These are phyloP conservation scores for Penicillium steckii DNA, from an alignment of 495 filamentous ascomycete genomes.

Conservation along the genomic window DNA sequence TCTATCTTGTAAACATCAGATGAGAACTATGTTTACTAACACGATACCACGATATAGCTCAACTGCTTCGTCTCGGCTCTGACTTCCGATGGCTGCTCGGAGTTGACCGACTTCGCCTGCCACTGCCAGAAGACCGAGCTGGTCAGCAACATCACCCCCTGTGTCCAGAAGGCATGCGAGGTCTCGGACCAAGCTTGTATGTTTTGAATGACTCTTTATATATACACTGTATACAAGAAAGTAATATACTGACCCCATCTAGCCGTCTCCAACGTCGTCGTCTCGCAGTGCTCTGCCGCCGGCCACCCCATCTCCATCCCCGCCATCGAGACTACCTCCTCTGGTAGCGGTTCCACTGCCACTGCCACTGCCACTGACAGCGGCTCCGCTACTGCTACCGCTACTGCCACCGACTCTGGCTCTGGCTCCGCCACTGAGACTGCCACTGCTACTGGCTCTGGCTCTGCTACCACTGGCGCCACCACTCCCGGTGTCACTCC, in stretches of 20 bases:
- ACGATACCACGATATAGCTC: slow-evolving; percentile 32
- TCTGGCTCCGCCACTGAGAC: not conserved
- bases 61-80: slow-evolving; percentile 44
- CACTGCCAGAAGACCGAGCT: slow-evolving; percentile 49
- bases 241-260: not conserved
- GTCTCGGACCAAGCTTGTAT: slow-evolving; percentile 36
- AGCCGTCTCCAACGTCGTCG: slow-evolving; percentile 40
- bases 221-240: not conserved
- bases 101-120: slow-evolving; percentile 48
- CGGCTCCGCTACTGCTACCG: slow-evolving; percentile 6
- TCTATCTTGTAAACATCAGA: not conserved
- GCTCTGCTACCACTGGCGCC: slow-evolving; percentile 1
- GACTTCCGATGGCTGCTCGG: slow-evolving; percentile 40
- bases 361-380: slow-evolving; percentile 7
- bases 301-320: slow-evolving; percentile 41
- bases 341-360: not conserved
- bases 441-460: not conserved
- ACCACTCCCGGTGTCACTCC: slow-evolving; percentile 5
- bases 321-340: slow-evolving; percentile 25
- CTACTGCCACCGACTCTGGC: slow-evolving; percentile 1
- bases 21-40: not conserved
- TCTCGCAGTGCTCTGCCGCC: slow-evolving; percentile 31
- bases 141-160: slow-evolving; percentile 40
- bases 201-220: slow-evolving; percentile 2
- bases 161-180: slow-evolving; percentile 42